Evolutionary conservation across 441 rosid genomes (phyloP), one percentile per base, ranked within the genome.

Genomic region (Croton laevigatus): DNA sequence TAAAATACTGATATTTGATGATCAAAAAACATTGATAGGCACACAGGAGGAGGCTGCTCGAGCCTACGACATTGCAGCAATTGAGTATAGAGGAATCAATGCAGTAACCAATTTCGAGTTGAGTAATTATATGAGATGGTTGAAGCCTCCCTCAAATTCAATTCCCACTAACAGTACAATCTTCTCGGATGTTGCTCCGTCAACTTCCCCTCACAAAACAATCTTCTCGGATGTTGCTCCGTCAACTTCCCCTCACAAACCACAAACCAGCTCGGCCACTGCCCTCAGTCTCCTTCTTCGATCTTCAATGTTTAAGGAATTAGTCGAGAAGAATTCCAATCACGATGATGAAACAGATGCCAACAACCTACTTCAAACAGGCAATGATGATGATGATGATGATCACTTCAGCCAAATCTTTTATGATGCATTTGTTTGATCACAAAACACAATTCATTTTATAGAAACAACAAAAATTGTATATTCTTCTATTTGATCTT

Each of bases 11-110:
- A n/a, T n/a, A n/a, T n/a, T n/a, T n/a, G n/a, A n/a, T n/a, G n/a
- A n/a, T n/a, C n/a, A n/a, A n/a, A n/a, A n/a, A n/a, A n/a, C n/a
- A n/a, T n/a, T n/a, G n/a, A n/a, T n/a, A n/a, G 91, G 90, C 72
- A 89, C 91, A 4, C 94, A 89, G 66, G 91, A 89, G 81, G 94
- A 87, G 81, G 94, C 94, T 44, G 94, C 94, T 53, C 88, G 73
- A 36, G 91, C 94, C 4, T 89, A 89, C 55, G 91, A 89, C 63
- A 84, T 89, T 0, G 94, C 94, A 34, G 94, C 91, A 51, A 85
- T 89, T 17, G 94, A 89, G 51, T 84, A 87, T 75, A 82, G 91
- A 77, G 94, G 94, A 34, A 85, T 83, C 75, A 83, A 86, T 68
- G 93, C 93, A 1, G 86, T 88, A 37, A 88, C 93, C 63, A 86